phyloP scores from a whole-genome alignment of 257 asterid species.

The Solanum chiquidenum region DNA sequence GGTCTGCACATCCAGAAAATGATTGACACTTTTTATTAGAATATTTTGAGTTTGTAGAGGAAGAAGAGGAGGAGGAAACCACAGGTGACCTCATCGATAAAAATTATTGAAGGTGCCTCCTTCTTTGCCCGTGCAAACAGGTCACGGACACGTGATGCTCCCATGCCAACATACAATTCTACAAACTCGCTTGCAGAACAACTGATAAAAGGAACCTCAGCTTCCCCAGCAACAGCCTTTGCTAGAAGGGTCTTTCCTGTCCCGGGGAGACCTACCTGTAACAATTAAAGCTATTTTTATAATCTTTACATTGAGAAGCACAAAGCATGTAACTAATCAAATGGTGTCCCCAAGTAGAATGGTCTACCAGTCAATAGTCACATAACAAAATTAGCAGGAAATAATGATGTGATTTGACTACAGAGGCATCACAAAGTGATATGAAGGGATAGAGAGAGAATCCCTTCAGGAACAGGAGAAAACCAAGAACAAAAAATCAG shows the following conservation, averaged over 20 bases:
- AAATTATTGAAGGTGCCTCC: slow-evolving; percentile 97
- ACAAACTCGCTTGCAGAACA: slow-evolving; percentile 99
- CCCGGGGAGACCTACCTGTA: slow-evolving; percentile 97
- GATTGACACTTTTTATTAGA: neutral
- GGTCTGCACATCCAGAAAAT: slow-evolving; percentile 33
- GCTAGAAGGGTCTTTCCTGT: slow-evolving; percentile 99
- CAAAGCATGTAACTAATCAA: neutral
- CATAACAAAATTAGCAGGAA: neutral
- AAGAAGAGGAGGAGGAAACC: neutral
- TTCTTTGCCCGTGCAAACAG: slow-evolving; percentile 97
- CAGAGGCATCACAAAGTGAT: neutral
- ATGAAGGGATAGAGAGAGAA: neutral
- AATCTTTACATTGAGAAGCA: neutral
- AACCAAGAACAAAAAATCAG: neutral
- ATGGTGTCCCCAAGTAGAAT: neutral
- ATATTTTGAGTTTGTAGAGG: neutral
- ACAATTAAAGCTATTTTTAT: slow-evolving; percentile 12
- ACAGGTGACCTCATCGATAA: slow-evolving; percentile 83
- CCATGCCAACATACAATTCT: slow-evolving; percentile 97
- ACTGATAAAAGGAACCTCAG: slow-evolving; percentile 96
- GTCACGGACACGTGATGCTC: slow-evolving; percentile 99
- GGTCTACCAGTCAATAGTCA: neutral
- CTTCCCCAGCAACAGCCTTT: slow-evolving; percentile 99
- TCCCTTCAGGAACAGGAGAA: neutral
- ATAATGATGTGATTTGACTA: neutral